Percentiles rank a stretch among this genome's conserved stretches.
These are phyloP conservation scores for Trichomonascaceae sp. DNA, from an alignment of 1,139 yeast genomes.

Conservation along the genomic window DNA sequence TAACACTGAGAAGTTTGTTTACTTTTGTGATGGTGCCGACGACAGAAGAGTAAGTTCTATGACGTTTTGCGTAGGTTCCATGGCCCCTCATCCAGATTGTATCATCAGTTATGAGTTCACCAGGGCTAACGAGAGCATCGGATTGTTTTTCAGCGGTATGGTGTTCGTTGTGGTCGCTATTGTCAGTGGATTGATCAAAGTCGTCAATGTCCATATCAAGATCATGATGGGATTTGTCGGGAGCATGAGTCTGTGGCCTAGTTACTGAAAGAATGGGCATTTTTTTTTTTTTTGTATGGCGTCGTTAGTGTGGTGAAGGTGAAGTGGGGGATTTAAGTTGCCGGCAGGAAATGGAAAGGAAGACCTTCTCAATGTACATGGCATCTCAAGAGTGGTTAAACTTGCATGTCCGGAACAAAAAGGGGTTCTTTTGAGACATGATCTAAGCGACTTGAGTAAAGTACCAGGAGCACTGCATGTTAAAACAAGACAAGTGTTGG, in stretches of 20 bases:
- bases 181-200: constrained; percentile 8
- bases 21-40: constrained; percentile 86
- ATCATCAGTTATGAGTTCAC: constrained; percentile 92
- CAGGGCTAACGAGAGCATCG: constrained; percentile 66
- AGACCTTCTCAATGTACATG: not conserved
- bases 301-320: too few relatives aligned
- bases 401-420: constrained; percentile 19
- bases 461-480: constrained; percentile 31
- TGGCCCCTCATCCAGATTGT: constrained; percentile 99
- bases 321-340: too few relatives aligned
- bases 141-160: constrained; percentile 7
- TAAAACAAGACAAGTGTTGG: constrained; percentile 33
- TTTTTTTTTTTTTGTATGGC: too few relatives aligned
- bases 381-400: not conserved
- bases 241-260: too few relatives aligned
- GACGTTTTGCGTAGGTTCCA: constrained; percentile 71
- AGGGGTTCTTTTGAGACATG: constrained; percentile 52
- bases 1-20: constrained; percentile 73
- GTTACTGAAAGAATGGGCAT: too few relatives aligned
- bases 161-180: constrained; percentile 7
- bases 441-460: constrained; percentile 30
- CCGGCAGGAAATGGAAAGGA: too few relatives aligned
- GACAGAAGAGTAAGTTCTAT: constrained; percentile 72
- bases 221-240: too few relatives aligned
- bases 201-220: constrained; percentile 13